Evolutionary conservation across 768 basidiomycete species (phyloP), one percentile per base, ranked within the genome.

Genomic region (Macrolepiota fuliginosa): DNA sequence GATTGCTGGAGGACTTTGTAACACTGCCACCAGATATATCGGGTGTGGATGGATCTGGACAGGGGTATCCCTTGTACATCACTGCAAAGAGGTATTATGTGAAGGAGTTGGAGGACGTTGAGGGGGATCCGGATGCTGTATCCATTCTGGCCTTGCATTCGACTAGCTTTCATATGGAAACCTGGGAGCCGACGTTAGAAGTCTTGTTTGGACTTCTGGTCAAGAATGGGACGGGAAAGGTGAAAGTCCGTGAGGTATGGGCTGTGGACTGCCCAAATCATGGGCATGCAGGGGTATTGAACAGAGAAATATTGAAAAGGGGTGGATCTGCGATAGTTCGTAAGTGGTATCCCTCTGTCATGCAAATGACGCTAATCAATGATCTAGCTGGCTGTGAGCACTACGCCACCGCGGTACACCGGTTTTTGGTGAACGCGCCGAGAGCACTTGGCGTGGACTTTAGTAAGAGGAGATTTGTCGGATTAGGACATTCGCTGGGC

Each of bases 131-230:
- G 5, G 72, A 79, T 37, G 85, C 81, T 4, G 68, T 82, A 61
- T 88, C 87, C 0, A 74, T 89, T 36, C 73, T 89, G 35, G 67
- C 87, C n/a, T 73, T 88, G 1, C 88, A 90, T 69, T 83, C 86
- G 3, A 89, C 88, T 1, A 87, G 87, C 69, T 90, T 87, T 66
- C 88, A 88, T 74, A 89, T 89, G 69, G 88, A 90, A 72, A 85
- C 82, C 2, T 90, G 86, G 87, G 85, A 88, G 64, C 86, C 88
- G 1, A 79, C 82, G 3, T 64, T 90, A 13, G 76, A 77, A 24
- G 74, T 73, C 13, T 64, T 90, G 24, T 83, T 88, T 54, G 49
- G 70, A 0, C 68, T 75, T 25, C 69, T 72, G 17, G 46, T 61
- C 39, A 54, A 55, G 32, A 51, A 62, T 25, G 37, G 50, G 7